These are phyloP conservation scores for Fusarium dlaminii DNA, from an alignment of 2,329 filamentous ascomycete species.

Conservation along the genomic window DNA sequence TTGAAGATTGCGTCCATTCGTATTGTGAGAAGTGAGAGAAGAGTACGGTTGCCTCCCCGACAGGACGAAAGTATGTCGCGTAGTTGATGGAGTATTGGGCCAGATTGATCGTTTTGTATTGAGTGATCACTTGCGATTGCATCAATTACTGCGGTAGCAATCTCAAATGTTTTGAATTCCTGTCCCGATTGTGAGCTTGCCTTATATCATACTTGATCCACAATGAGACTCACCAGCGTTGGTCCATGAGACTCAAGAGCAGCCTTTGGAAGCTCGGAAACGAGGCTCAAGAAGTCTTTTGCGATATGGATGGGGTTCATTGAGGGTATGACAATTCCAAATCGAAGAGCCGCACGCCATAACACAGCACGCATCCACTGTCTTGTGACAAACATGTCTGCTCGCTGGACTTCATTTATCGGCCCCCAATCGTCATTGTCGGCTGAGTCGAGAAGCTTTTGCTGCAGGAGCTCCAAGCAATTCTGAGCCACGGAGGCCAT, in stretches of 20 bases:
- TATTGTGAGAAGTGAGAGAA: slow-evolving; percentile 49
- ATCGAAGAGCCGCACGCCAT: slow-evolving; percentile 54
- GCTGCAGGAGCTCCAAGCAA: slow-evolving; percentile 53
- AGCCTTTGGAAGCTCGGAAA: slow-evolving; percentile 54
- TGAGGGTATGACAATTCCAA: slow-evolving; percentile 44
- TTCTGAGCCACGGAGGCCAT: slow-evolving; percentile 44
- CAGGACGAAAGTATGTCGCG: slow-evolving; percentile 53
- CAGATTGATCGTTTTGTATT: slow-evolving; percentile 39
- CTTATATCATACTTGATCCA: fast-evolving
- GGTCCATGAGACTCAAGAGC: slow-evolving; percentile 61
- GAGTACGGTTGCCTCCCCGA: slow-evolving; percentile 53
- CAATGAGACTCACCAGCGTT: slow-evolving; percentile 47
- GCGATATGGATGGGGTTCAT: slow-evolving; percentile 56
- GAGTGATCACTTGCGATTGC: slow-evolving; percentile 46
- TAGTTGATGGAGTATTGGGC: slow-evolving; percentile 50
- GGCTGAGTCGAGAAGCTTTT: slow-evolving; percentile 53
- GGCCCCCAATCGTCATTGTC: slow-evolving; percentile 48
- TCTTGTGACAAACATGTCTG: slow-evolving; percentile 59
- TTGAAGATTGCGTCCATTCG: slow-evolving; percentile 41
- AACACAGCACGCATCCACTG: slow-evolving; percentile 62
- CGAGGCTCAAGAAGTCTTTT: slow-evolving; percentile 55
- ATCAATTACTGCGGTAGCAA: slow-evolving; percentile 56
- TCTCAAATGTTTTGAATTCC: slow-evolving; percentile 59
- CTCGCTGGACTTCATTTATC: slow-evolving; percentile 59
- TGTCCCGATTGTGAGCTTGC: slow-evolving; percentile 10